These are phyloP conservation scores for Phylloporus arenicola DNA, from an alignment of 768 basidiomycete species.

Conservation along the genomic window DNA sequence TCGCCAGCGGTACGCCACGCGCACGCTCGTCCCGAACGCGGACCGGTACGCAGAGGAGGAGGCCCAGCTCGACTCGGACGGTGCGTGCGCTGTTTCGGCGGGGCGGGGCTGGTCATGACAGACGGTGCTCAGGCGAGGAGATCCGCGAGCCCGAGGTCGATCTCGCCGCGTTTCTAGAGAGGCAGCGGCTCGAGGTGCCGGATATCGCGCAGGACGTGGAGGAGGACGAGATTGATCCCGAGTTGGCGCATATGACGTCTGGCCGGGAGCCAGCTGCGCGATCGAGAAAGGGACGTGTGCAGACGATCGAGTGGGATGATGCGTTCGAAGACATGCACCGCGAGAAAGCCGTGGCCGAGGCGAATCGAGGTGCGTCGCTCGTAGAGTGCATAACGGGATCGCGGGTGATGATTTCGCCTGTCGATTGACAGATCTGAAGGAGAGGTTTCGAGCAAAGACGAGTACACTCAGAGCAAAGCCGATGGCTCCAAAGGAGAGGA, in stretches of 20 bases:
- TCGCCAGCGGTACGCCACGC: conserved; percentile 46
- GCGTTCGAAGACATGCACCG: conserved; percentile 58
- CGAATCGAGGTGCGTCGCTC: conserved; percentile 54
- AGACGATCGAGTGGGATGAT: conserved; percentile 64
- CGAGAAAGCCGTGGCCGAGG: conserved; percentile 72
- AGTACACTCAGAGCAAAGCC: conserved; percentile 40
- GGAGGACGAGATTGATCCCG: conserved; percentile 51
- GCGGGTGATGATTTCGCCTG: background rate
- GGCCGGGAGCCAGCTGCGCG: conserved; percentile 12
- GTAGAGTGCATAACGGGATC: background rate
- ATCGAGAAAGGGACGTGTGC: conserved; percentile 58
- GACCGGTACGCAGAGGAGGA: conserved; percentile 72
- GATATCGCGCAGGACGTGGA: background rate
- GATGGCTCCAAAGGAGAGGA: conserved; percentile 30
- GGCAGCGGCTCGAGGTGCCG: conserved; percentile 40
- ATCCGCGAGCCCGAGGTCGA: conserved; percentile 70
- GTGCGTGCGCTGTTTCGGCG: no score
- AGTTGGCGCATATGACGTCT: conserved; percentile 49
- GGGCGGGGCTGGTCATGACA: no score
- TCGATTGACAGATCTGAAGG: conserved; percentile 46
- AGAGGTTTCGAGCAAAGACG: conserved; percentile 52
- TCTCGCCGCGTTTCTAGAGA: conserved; percentile 59
- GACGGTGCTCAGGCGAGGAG: conserved; percentile 44
- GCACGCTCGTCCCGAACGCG: conserved; percentile 62
- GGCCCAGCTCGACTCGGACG: conserved; percentile 66